Percentiles rank a stretch among this genome's conserved stretches.
Evolutionary conservation across 257 asterid species (phyloP).

Genomic region (Salvia rosmarinus): DNA sequence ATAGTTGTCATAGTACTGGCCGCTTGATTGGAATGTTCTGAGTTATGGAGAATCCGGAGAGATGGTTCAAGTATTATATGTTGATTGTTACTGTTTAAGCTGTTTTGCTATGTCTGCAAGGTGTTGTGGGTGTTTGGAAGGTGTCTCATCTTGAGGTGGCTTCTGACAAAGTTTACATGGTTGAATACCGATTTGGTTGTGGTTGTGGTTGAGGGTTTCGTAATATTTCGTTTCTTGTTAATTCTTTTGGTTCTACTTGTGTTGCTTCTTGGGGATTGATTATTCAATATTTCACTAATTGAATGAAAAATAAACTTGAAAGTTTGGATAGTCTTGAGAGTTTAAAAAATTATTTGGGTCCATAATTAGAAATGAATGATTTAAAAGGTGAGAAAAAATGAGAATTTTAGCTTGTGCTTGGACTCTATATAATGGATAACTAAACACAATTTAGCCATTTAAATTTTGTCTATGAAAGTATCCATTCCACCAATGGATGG

Average conservation of each 20-base stretch:
- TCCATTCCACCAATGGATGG: too few species aligned
- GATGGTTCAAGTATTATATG: constrained; percentile 25
- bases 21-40: constrained; percentile 42
- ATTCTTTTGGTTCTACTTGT: constrained; percentile 27
- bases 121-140: constrained; percentile 30
- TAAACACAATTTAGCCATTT: too few species aligned
- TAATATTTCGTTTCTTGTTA: constrained; percentile 34
- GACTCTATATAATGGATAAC: too few species aligned
- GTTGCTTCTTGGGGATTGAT: neutral
- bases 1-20: constrained; percentile 74
- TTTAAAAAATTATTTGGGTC: too few species aligned
- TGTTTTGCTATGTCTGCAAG: constrained; percentile 12
- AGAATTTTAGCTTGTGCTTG: too few species aligned
- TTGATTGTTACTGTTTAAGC: constrained; percentile 27
- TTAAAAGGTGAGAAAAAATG: too few species aligned
- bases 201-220: constrained; percentile 25
- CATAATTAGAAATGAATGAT: too few species aligned
- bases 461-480: too few species aligned
- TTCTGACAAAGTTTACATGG: constrained; percentile 14
- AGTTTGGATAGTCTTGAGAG: too few species aligned
- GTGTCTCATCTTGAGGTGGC: constrained; percentile 35
- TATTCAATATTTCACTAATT: too few species aligned
- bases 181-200: constrained; percentile 23
- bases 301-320: too few species aligned
- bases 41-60: constrained; percentile 12